These are phyloP conservation scores for Ascosphaera apis DNA, from an alignment of 2,329 filamentous ascomycete species.

Conservation along the genomic window DNA sequence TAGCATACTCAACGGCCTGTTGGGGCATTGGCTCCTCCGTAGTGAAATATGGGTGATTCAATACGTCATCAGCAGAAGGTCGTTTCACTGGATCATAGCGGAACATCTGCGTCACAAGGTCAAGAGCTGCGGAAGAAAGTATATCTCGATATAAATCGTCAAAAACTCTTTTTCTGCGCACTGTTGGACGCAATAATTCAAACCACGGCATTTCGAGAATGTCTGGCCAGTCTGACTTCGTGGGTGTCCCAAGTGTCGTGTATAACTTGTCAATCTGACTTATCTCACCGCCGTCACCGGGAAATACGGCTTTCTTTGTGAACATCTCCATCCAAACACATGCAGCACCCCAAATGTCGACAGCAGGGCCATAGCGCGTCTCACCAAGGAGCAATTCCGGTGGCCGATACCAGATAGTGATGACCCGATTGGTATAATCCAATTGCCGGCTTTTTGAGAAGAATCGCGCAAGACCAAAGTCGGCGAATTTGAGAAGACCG, in stretches of 20 bases:
- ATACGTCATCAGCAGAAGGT: conserved; percentile 60
- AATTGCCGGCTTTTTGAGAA: conserved; percentile 79
- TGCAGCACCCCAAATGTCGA: conserved; percentile 92
- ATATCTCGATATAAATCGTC: conserved; percentile 59
- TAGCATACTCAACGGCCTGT: conserved; percentile 57
- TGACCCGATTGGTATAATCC: conserved; percentile 95
- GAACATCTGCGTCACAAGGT: conserved; percentile 67
- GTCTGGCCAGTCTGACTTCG: conserved; percentile 61
- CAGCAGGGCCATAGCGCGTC: conserved; percentile 70
- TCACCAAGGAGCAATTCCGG: conserved; percentile 79
- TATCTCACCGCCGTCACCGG: conserved; percentile 85
- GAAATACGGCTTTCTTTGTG: conserved; percentile 77
- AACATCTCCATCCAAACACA: conserved; percentile 97
- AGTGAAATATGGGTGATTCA: conserved; percentile 74
- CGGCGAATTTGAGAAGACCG: conserved; percentile 74
- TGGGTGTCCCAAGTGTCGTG: conserved; percentile 71
- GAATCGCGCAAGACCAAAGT: conserved; percentile 90
- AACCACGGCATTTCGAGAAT: conserved; percentile 95
- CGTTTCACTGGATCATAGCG: conserved; percentile 66
- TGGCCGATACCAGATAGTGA: conserved; percentile 94
- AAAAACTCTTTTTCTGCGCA: conserved; percentile 52
- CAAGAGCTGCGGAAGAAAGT: conserved; percentile 58
- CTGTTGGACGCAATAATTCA: conserved; percentile 60
- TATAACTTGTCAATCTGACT: conserved; percentile 97
- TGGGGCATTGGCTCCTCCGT: conserved; percentile 53